Evolutionary conservation across 208 protist genomes (phyloP).

Genomic region (Leptomonas pyrrhocoris): DNA sequence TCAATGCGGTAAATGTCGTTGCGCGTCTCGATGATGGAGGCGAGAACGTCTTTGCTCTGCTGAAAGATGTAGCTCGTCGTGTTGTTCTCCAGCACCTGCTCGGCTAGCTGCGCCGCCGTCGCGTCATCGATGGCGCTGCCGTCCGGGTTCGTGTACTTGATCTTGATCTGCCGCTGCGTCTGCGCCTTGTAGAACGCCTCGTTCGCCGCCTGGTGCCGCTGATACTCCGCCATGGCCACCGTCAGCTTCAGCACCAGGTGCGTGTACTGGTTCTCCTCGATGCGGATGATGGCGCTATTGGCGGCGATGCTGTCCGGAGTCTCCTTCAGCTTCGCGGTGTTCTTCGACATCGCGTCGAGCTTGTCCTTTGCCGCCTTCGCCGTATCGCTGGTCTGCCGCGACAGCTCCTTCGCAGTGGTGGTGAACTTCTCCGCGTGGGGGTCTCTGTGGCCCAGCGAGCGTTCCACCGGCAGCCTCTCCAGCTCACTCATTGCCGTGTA

Average conservation of each 20-base stretch:
- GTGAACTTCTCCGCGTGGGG: too few species aligned
- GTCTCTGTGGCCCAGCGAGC: too few species aligned
- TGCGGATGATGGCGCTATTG: conserved; percentile 83
- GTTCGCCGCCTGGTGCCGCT: conserved; percentile 59
- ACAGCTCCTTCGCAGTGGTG: not conserved
- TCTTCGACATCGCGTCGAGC: conserved; percentile 59
- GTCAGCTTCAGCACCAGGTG: conserved; percentile 60
- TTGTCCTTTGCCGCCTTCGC: not conserved
- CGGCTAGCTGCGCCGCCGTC: too few species aligned
- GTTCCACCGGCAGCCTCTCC: too few species aligned
- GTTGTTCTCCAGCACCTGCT: conserved; percentile 84
- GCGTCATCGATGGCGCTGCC: conserved; percentile 78
- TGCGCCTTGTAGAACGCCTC: too few species aligned
- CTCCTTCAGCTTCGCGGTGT: conserved; percentile 72
- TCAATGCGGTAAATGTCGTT: conserved; percentile 93
- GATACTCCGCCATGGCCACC: conserved; percentile 61
- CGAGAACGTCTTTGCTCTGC: conserved; percentile 87
- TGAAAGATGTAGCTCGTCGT: conserved; percentile 85
- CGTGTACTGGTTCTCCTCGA: conserved; percentile 86
- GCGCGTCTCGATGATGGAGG: conserved; percentile 83
- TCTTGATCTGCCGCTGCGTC: conserved; percentile 92
- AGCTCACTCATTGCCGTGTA: too few species aligned
- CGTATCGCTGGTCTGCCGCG: not conserved
- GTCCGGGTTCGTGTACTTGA: conserved; percentile 86
- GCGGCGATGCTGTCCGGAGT: conserved; percentile 50